Base-by-base conservation (phyloP, 2,329 filamentous ascomycete genomes). In the Phialemoniopsis sp. region DNA sequence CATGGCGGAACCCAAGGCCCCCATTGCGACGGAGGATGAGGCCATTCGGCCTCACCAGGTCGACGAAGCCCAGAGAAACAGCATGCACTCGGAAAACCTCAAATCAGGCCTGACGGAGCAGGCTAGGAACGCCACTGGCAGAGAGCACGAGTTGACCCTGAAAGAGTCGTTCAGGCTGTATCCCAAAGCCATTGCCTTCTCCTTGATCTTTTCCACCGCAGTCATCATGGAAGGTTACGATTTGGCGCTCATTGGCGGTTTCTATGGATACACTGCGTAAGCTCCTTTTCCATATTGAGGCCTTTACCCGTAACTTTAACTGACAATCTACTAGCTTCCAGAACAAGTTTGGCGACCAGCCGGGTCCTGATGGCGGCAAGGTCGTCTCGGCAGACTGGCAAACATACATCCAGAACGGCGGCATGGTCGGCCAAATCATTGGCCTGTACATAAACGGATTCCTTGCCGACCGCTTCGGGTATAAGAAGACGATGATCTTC, bases 221-320 rank as follows among this genome's bases (percentile, higher is more conserved):
- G 60, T 73, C 33, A 67, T 72, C 55, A 72, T 72, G 69, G 68
- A 72, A 42, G 68, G 68, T 2, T 70, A 74, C 48, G 72, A 76
- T 44, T 60, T 72, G 5, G 68, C 67, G 1, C 52, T 76, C 0
- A 54, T 76, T 8, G 59, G 63, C 3, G 18, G 18, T 15, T 33
- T 33, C 32, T 33, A 33, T 18, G 32, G 14, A 15, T 33, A 17
- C 14, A 10, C 32, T 10, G 18, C 32, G 15, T 33, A 12, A 33
- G 14, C 30, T 15, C 5, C 10, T 33, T 15, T 15, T 12, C 18
- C 10, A 16, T 33, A 17, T 33, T 26, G 21, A 26, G 6, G 6
- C 6, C 21, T 26, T n/a, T n/a, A n/a, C 21, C 21, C 21, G 21
- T 10, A 6, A 26, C 21, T 10, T 6, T 10, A 26, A 26, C 21